Evolutionary conservation across 1,139 yeast species (phyloP).

Genomic region (Debaryomycetaceae sp.): DNA sequence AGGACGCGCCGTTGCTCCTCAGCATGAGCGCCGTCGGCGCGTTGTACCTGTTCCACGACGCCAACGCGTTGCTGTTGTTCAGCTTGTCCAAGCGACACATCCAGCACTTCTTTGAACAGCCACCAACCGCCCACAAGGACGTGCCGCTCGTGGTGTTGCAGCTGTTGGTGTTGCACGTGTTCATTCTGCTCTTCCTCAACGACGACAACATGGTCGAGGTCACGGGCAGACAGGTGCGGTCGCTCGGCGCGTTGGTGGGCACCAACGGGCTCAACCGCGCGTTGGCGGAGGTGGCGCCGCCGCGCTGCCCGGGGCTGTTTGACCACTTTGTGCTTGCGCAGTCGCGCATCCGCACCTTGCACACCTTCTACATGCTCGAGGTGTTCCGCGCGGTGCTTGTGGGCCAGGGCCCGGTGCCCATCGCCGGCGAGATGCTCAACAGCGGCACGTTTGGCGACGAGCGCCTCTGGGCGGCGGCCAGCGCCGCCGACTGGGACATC

Average conservation of each 20-base stretch:
- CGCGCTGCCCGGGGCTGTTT: constrained; percentile 39
- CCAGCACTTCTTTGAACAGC: constrained; percentile 67
- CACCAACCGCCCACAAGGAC: constrained; percentile 48
- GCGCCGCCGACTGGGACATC: constrained; percentile 6
- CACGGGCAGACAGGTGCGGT: constrained; percentile 71
- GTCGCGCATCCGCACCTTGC: constrained; percentile 81
- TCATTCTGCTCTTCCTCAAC: constrained; percentile 77
- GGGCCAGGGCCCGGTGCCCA: constrained; percentile 51
- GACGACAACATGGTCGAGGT: constrained; percentile 69
- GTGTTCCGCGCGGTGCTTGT: constrained; percentile 65
- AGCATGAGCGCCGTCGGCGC: constrained; percentile 91
- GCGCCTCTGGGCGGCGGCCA: constrained; percentile 47
- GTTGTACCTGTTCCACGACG: constrained; percentile 73
- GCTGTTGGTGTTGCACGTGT: constrained; percentile 73
- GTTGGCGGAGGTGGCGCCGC: constrained; percentile 16
- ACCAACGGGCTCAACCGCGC: constrained; percentile 74
- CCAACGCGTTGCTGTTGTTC: constrained; percentile 71
- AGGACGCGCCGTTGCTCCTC: constrained; percentile 71
- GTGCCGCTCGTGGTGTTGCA: constrained; percentile 91
- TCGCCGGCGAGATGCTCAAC: constrained; percentile 42
- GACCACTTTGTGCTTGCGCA: constrained; percentile 78
- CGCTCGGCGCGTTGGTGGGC: constrained; percentile 74
- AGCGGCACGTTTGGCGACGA: constrained; percentile 74
- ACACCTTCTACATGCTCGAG: constrained; percentile 69
- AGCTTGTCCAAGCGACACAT: constrained; percentile 76